Conservation (phyloP, 2,329 filamentous ascomycete species). For the Cercospora nicotianae region DNA sequence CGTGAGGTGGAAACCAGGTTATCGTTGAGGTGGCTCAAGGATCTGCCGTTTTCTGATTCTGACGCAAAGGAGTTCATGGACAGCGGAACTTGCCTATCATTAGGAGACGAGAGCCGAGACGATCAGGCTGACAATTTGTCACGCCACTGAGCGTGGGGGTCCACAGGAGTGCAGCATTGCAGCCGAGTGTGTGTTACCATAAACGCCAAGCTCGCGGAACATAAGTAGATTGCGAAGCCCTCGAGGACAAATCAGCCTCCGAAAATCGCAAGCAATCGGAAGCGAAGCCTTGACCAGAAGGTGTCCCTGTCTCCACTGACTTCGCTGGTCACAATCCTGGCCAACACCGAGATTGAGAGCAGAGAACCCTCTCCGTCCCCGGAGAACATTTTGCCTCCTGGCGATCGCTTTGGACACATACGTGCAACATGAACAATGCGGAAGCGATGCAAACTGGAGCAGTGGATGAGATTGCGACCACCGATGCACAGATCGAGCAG, state of each 20-base stretch:
- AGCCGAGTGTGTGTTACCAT: neutral
- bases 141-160: neutral
- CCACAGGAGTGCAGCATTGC: neutral
- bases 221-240: neutral
- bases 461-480: neutral
- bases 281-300: neutral
- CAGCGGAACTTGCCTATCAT: neutral
- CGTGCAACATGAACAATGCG: neutral
- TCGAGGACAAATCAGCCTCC: neutral
- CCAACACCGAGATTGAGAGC: too few species aligned
- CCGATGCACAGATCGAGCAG: neutral
- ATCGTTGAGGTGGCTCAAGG: neutral
- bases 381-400: neutral
- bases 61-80: neutral
- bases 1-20: neutral
- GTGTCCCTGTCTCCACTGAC: neutral
- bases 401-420: neutral
- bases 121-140: neutral
- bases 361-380: too few species aligned
- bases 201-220: neutral
- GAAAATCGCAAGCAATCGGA: neutral
- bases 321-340: too few species aligned
- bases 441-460: neutral
- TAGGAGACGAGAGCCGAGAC: neutral
- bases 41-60: neutral